Percentiles rank a stretch among this genome's conserved stretches.
These are phyloP conservation scores for Candida pseudoglaebosa DNA, from an alignment of 805 yeast species.

Conservation along the genomic window DNA sequence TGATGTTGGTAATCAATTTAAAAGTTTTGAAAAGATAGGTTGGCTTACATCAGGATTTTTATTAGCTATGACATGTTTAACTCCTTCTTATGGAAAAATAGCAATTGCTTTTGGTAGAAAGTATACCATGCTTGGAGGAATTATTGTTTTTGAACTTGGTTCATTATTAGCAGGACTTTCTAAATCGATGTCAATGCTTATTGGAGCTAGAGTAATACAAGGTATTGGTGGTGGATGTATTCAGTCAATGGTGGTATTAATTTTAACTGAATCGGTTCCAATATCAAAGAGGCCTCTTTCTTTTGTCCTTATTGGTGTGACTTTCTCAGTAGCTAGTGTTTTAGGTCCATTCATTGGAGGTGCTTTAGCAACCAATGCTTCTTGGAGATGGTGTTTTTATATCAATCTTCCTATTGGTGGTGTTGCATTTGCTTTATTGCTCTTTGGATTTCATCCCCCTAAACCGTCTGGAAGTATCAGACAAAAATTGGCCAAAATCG, in stretches of 20 bases:
- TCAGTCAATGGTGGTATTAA: slow-evolving; percentile 52
- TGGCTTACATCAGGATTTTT: slow-evolving; percentile 58
- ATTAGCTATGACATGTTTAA: slow-evolving; percentile 49
- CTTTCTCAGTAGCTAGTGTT: slow-evolving; percentile 49
- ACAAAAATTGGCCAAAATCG: slow-evolving; percentile 41
- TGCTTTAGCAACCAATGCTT: slow-evolving; percentile 50
- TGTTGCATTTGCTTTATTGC: slow-evolving; percentile 33
- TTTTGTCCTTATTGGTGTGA: slow-evolving; percentile 35
- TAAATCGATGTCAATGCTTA: slow-evolving; percentile 52
- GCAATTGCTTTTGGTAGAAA: slow-evolving; percentile 58
- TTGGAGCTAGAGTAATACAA: slow-evolving; percentile 67
- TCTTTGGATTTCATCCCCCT: slow-evolving; percentile 46
- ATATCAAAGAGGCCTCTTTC: slow-evolving; percentile 35
- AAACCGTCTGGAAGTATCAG: slow-evolving; percentile 34
- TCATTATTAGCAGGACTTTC: slow-evolving; percentile 58
- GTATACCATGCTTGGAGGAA: slow-evolving; percentile 42
- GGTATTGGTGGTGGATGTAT: slow-evolving; percentile 75
- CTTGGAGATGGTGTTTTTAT: slow-evolving; percentile 81
- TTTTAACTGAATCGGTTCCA: slow-evolving; percentile 55
- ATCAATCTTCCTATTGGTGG: slow-evolving; percentile 68
- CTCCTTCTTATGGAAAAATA: slow-evolving; percentile 56
- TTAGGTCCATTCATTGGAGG: slow-evolving; percentile 68
- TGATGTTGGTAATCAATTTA: slow-evolving; percentile 46
- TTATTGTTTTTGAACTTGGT: slow-evolving; percentile 57
- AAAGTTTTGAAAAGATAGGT: slow-evolving; percentile 48